Evolutionary conservation across 805 yeast genomes (phyloP).

Genomic region (Wickerhamiella sergipiensis): DNA sequence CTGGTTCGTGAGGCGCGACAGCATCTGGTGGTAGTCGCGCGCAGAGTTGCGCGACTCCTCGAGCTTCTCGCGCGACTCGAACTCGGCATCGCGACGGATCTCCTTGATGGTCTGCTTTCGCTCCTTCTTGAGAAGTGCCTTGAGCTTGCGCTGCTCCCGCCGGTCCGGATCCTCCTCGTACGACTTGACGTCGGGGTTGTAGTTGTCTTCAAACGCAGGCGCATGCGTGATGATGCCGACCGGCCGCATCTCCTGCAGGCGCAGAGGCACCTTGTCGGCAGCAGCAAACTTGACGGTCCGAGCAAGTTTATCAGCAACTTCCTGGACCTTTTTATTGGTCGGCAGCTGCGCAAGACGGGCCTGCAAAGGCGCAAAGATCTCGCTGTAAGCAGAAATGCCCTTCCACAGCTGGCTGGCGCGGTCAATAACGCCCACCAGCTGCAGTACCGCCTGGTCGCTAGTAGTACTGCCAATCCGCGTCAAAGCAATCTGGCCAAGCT

Average conservation of each 20-base stretch:
- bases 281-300: slow-evolving; percentile 36
- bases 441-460: slow-evolving; percentile 8
- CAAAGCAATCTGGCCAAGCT: slow-evolving; percentile 19
- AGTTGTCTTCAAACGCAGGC: slow-evolving; percentile 91
- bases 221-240: slow-evolving; percentile 71
- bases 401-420: slow-evolving; percentile 21
- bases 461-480: background rate
- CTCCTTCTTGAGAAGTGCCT: slow-evolving; percentile 80
- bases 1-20: slow-evolving; percentile 74
- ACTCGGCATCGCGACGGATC: slow-evolving; percentile 75
- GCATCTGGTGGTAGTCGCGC: slow-evolving; percentile 73
- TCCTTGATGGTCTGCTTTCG: slow-evolving; percentile 79
- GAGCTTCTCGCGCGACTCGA: slow-evolving; percentile 76
- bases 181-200: slow-evolving; percentile 88
- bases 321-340: slow-evolving; percentile 2
- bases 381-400: slow-evolving; percentile 19
- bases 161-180: slow-evolving; percentile 72
- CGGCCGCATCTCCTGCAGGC: slow-evolving; percentile 72
- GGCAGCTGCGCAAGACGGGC: slow-evolving; percentile 19
- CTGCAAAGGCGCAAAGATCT: slow-evolving; percentile 17
- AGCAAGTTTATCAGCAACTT: slow-evolving; percentile 28
- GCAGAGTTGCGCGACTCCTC: slow-evolving; percentile 62
- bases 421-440: slow-evolving; percentile 6
- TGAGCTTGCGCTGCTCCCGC: slow-evolving; percentile 72
- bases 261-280: slow-evolving; percentile 51